These are phyloP conservation scores for Babesia ovata DNA, from an alignment of 169 alveolate species.

Conservation along the genomic window DNA sequence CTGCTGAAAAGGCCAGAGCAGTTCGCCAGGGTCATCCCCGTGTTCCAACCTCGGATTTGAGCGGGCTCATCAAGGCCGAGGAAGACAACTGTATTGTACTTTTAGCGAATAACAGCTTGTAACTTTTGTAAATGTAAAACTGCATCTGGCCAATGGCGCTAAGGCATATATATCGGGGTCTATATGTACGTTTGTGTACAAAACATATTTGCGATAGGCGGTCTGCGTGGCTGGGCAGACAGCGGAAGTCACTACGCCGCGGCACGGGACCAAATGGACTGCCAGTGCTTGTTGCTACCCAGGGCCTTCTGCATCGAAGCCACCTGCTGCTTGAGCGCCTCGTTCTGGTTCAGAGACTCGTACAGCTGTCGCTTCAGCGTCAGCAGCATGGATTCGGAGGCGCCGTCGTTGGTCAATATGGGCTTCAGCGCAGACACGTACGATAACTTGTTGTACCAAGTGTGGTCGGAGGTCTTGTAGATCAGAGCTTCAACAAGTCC, in stretches of 20 bases:
- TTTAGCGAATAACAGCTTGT: too few relatives aligned
- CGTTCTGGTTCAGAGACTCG: conserved; percentile 55
- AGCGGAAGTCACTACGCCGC: background rate
- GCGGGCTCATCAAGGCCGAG: too few relatives aligned
- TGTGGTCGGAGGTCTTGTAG: conserved; percentile 32
- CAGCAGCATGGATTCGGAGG: conserved; percentile 34
- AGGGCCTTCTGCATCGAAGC: conserved; percentile 45
- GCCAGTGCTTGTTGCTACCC: conserved; percentile 64
- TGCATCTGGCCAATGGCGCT: background rate
- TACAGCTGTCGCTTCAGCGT: conserved; percentile 54
- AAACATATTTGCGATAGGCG: too few relatives aligned
- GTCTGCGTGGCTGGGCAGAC: too few relatives aligned
- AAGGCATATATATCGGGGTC: background rate
- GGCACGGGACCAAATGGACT: conserved; percentile 42
- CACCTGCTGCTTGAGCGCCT: conserved; percentile 50
- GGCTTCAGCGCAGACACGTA: conserved; percentile 67
- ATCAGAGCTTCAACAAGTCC: conserved; percentile 40
- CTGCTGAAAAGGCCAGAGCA: conserved; percentile 84
- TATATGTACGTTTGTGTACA: background rate
- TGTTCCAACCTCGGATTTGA: conserved; percentile 70
- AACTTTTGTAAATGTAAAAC: too few relatives aligned
- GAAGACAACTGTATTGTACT: too few relatives aligned
- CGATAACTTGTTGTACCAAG: conserved; percentile 62
- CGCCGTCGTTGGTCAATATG: conserved; percentile 58
- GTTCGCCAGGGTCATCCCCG: conserved; percentile 83